These are phyloP conservation scores for Aegilops umbellulata DNA, from an alignment of 176 grass and related monocot species.

Conservation along the genomic window DNA sequence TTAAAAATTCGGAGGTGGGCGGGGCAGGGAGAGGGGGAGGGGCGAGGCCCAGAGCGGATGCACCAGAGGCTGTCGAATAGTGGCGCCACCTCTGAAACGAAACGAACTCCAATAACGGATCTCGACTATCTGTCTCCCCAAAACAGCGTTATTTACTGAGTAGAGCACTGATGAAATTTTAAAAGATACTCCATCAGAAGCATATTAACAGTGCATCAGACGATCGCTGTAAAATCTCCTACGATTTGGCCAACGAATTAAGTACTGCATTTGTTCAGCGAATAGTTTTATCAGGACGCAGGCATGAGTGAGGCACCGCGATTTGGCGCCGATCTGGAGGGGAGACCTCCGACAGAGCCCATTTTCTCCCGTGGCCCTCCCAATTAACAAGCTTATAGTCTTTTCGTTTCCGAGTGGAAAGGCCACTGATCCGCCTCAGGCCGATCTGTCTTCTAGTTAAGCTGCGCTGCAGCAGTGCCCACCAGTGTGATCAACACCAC, in stretches of 20 bases:
- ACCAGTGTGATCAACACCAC: background rate
- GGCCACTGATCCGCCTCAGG: slow-evolving; percentile 23
- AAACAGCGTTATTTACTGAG: background rate
- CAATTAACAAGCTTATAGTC: slow-evolving; percentile 44
- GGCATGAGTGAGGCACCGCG: slow-evolving; percentile 14
- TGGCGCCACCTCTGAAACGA: slow-evolving; percentile 35
- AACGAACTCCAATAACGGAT: slow-evolving; percentile 58
- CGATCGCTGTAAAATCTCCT: background rate
- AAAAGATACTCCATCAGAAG: background rate
- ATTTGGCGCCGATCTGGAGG: slow-evolving; percentile 44
- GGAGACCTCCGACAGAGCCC: slow-evolving; percentile 30
- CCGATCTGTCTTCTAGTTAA: slow-evolving; percentile 50
- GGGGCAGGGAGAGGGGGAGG: background rate
- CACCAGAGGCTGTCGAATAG: slow-evolving; percentile 34
- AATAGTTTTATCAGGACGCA: background rate
- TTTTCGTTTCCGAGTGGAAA: slow-evolving; percentile 41
- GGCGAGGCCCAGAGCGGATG: background rate
- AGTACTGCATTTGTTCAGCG: background rate
- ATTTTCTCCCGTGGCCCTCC: slow-evolving; percentile 38
- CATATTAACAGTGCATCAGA: background rate
- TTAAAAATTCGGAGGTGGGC: slow-evolving; percentile 40
- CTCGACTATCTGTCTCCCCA: slow-evolving; percentile 29
- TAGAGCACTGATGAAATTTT: background rate
- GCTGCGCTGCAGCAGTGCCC: slow-evolving; percentile 15
- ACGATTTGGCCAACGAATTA: background rate